Percentiles rank a stretch among this genome's conserved stretches.
These are phyloP conservation scores for Hymenoscyphus albidus DNA, from an alignment of 2,329 filamentous ascomycete genomes.

Conservation along the genomic window DNA sequence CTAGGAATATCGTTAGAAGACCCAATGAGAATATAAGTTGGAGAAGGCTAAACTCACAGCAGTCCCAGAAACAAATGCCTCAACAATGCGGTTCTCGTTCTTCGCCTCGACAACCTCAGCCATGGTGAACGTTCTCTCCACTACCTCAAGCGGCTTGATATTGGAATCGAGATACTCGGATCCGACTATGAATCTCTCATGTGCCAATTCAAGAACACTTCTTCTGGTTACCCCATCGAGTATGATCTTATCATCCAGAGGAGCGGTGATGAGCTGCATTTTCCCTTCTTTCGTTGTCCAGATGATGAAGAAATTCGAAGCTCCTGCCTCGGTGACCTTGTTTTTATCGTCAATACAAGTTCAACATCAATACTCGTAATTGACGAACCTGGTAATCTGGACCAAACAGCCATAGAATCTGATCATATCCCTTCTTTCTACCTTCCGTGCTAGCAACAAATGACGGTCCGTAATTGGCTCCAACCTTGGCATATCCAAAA, in stretches of 20 bases:
- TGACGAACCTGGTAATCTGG: conserved; percentile 41
- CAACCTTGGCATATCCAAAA: conserved; percentile 88
- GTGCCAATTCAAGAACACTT: conserved; percentile 71
- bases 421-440: conserved; percentile 68
- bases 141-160: conserved; percentile 58
- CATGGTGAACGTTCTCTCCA: conserved; percentile 81
- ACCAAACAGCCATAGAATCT: conserved; percentile 90
- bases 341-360: conserved; percentile 32
- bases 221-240: conserved; percentile 80
- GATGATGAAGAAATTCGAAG: conserved; percentile 86
- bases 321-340: conserved; percentile 84
- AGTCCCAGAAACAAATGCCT: conserved; percentile 83
- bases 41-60: conserved; percentile 41
- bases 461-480: conserved; percentile 86
- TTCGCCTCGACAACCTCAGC: conserved; percentile 69
- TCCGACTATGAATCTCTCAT: conserved; percentile 51
- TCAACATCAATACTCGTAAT: background rate
- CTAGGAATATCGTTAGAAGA: conserved; percentile 26
- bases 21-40: background rate
- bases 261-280: conserved; percentile 74
- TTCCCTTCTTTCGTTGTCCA: conserved; percentile 64
- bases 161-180: conserved; percentile 27
- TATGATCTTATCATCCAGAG: conserved; percentile 77
- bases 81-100: conserved; percentile 71
- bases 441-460: conserved; percentile 75